Conservation (phyloP, 2,329 filamentous ascomycete species). For the Calonectria pseudoturangicola region DNA sequence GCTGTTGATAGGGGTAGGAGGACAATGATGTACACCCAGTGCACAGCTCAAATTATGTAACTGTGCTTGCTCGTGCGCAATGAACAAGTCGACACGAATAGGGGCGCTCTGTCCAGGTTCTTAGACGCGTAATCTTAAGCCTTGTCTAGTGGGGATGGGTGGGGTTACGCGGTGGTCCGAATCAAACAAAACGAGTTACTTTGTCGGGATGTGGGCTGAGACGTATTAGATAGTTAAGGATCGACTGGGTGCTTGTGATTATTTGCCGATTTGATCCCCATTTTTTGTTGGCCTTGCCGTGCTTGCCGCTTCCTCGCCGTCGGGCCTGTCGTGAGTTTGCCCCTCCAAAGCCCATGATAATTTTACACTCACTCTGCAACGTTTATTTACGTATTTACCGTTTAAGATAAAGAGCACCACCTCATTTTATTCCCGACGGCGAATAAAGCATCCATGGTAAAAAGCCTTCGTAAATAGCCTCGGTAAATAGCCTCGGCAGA, state of each 20-base stretch:
- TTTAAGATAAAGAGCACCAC: neutral
- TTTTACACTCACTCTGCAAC: neutral
- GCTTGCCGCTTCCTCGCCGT: neutral
- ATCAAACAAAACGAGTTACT: no score
- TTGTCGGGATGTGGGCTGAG: neutral
- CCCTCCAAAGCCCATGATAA: neutral
- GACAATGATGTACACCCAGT: no score
- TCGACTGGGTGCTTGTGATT: neutral
- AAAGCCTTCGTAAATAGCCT: neutral
- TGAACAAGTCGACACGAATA: no score
- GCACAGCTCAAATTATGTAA: no score
- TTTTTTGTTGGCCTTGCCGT: neutral
- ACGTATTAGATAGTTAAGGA: neutral
- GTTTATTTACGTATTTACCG: neutral
- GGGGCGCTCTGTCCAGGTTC: no score
- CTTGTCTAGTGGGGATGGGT: neutral
- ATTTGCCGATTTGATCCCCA: neutral
- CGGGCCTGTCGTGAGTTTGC: no score
- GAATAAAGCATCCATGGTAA: neutral
- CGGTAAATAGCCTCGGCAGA: neutral
- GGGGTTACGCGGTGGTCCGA: no score
- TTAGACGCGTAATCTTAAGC: neutral
- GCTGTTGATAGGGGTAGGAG: no score
- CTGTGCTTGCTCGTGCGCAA: no score
- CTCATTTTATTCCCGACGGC: neutral